Evolutionary conservation across 2,329 filamentous ascomycete species (phyloP).

Genomic region (Cladobotryum protrusum): DNA sequence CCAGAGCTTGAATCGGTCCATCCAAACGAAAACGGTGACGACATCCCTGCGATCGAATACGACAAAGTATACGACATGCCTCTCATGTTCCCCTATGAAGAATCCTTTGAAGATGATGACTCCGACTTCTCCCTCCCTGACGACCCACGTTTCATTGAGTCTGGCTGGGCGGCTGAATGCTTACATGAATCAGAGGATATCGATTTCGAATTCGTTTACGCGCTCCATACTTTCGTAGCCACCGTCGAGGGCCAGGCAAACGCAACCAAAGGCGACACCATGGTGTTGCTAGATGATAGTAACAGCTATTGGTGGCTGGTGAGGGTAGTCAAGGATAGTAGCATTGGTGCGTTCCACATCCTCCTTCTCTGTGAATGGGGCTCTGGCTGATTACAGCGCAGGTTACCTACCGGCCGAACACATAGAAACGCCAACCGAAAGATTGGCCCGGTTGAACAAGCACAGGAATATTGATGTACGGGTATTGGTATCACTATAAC

Average conservation of each 20-base stretch:
- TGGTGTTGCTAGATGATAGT: conserved; percentile 96
- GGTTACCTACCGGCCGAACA: conserved; percentile 96
- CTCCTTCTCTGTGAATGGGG: not conserved
- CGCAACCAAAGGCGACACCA: conserved; percentile 95
- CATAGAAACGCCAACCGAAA: conserved; percentile 95
- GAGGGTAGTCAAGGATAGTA: conserved; percentile 92
- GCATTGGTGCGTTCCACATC: conserved; percentile 56
- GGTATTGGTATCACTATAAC: too few species aligned
- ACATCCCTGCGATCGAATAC: conserved; percentile 19
- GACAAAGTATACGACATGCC: conserved; percentile 25
- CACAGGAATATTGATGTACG: conserved; percentile 95
- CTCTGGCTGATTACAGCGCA: conserved; percentile 30
- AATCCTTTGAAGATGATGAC: conserved; percentile 52
- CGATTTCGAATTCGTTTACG: conserved; percentile 99
- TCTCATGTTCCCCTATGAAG: conserved; percentile 41
- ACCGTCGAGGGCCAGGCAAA: conserved; percentile 98
- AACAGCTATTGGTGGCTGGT: conserved; percentile 99
- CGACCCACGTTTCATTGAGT: conserved; percentile 60
- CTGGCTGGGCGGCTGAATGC: conserved; percentile 71
- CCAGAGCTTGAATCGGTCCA: not conserved
- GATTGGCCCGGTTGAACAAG: conserved; percentile 89
- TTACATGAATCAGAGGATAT: conserved; percentile 97
- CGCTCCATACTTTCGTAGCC: conserved; percentile 92
- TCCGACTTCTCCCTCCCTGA: conserved; percentile 49
- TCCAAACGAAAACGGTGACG: conserved; percentile 22